Evolutionary conservation across 1,139 yeast genomes (phyloP).

Genomic region (Groenewaldozyma auringiensis): DNA sequence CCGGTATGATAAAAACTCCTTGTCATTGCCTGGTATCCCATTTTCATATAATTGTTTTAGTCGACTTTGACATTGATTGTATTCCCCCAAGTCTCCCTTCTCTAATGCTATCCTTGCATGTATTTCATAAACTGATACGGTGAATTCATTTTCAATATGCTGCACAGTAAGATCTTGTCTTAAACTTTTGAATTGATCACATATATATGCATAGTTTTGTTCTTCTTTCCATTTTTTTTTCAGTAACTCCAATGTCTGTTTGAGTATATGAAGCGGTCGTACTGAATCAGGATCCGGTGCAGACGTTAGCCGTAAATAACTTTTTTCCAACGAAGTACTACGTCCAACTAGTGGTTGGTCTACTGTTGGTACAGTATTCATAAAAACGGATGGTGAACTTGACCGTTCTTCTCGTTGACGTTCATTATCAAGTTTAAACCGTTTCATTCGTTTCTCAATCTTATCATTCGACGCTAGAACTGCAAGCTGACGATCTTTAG

Average conservation of each 20-base stretch:
- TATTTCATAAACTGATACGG: conserved; percentile 71
- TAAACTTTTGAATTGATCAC: conserved; percentile 85
- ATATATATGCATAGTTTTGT: conserved; percentile 61
- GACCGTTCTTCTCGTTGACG: neutral
- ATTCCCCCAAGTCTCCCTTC: conserved; percentile 82
- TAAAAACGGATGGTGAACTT: neutral
- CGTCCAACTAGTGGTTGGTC: conserved; percentile 49
- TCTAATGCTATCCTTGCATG: conserved; percentile 85
- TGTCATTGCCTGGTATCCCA: conserved; percentile 34
- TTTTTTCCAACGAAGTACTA: conserved; percentile 60
- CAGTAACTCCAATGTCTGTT: conserved; percentile 50
- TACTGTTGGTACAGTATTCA: conserved; percentile 10
- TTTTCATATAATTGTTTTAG: conserved; percentile 49
- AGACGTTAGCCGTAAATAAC: conserved; percentile 76
- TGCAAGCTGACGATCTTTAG: conserved; percentile 5
- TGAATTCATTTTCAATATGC: conserved; percentile 70
- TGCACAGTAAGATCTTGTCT: conserved; percentile 94
- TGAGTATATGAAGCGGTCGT: conserved; percentile 60
- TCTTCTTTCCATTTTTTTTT: conserved; percentile 47
- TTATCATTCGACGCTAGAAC: conserved; percentile 7
- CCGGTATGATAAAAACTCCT: conserved; percentile 68
- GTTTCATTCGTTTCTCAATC: conserved; percentile 34
- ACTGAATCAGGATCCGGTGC: conserved; percentile 84
- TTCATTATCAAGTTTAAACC: conserved; percentile 41
- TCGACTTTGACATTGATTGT: conserved; percentile 89